Evolutionary conservation across 176 grass and related monocot genomes (phyloP).

Genomic region (Avena sativa): DNA sequence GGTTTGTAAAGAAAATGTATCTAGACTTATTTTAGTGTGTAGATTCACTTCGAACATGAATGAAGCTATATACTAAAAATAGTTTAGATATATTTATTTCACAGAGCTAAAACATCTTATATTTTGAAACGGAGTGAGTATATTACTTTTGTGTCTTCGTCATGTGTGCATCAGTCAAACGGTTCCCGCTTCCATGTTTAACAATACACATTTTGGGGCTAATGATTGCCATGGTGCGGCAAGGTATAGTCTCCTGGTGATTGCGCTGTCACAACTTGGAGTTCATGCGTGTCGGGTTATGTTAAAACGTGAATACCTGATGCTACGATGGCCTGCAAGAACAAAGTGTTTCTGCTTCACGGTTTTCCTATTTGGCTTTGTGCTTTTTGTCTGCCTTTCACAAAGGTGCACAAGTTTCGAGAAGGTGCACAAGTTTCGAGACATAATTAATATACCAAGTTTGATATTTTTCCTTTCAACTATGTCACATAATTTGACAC

Average conservation of each 20-base stretch:
- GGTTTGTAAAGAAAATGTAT: no score
- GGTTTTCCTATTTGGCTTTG: not conserved
- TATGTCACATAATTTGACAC: no score
- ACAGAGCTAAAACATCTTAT: no score
- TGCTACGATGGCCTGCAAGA: no score
- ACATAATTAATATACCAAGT: no score
- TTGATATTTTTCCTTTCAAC: no score
- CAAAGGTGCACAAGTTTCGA: slow-evolving; percentile 1
- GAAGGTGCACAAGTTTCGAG: no score
- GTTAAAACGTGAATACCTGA: not conserved
- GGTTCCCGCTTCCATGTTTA: slow-evolving; percentile 26
- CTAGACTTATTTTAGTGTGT: no score
- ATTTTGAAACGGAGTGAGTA: no score
- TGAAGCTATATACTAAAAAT: no score
- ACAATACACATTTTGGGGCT: not conserved
- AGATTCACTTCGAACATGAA: no score
- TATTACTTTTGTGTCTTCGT: not conserved
- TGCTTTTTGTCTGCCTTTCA: slow-evolving; percentile 41
- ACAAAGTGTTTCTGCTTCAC: not conserved
- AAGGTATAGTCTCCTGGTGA: not conserved
- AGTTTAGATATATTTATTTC: no score
- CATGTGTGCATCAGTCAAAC: slow-evolving; percentile 35
- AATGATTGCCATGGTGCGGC: not conserved
- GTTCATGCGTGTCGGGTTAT: not conserved
- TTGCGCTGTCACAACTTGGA: not conserved